These are phyloP conservation scores for Sugiyamaella chiloensis DNA, from an alignment of 805 yeast genomes.

Conservation along the genomic window DNA sequence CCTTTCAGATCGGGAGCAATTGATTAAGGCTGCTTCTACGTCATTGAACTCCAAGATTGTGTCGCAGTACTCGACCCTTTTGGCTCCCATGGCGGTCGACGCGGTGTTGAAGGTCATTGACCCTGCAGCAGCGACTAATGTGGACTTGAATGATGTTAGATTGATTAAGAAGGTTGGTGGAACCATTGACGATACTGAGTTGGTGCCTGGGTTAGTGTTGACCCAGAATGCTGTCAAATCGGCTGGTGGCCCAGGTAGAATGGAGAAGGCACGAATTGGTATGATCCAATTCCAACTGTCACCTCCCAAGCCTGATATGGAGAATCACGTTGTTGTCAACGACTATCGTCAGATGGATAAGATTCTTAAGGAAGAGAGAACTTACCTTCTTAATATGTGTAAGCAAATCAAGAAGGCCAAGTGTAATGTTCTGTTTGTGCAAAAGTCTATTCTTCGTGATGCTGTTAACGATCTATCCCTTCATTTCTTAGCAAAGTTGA, in stretches of 20 bases:
- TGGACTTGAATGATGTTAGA: slow-evolving; percentile 84
- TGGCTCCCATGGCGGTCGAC: slow-evolving; percentile 94
- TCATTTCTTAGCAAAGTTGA: slow-evolving; percentile 89
- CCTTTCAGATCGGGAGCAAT: slow-evolving; percentile 75
- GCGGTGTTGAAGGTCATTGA: slow-evolving; percentile 78
- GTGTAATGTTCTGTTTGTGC: slow-evolving; percentile 87
- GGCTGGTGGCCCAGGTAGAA: slow-evolving; percentile 93
- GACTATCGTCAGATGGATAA: slow-evolving; percentile 99
- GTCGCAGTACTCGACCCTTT: slow-evolving; percentile 78
- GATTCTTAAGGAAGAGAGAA: slow-evolving; percentile 95
- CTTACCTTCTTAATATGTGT: slow-evolving; percentile 89
- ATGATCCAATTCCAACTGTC: slow-evolving; percentile 90
- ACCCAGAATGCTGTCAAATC: slow-evolving; percentile 84
- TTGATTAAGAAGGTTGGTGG: slow-evolving; percentile 94
- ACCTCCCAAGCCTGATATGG: slow-evolving; percentile 97
- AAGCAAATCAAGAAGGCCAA: slow-evolving; percentile 95
- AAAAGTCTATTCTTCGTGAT: slow-evolving; percentile 89
- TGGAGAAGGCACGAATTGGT: slow-evolving; percentile 90
- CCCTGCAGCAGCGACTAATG: slow-evolving; percentile 58
- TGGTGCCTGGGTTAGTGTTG: slow-evolving; percentile 83
- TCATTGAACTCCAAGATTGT: slow-evolving; percentile 94
- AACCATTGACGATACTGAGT: slow-evolving; percentile 93
- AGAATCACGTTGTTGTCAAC: slow-evolving; percentile 93
- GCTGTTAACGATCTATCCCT: slow-evolving; percentile 93
- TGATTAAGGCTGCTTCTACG: slow-evolving; percentile 90